Conservation (phyloP, 805 yeast species). For the Wickerhamiella shivajii region DNA sequence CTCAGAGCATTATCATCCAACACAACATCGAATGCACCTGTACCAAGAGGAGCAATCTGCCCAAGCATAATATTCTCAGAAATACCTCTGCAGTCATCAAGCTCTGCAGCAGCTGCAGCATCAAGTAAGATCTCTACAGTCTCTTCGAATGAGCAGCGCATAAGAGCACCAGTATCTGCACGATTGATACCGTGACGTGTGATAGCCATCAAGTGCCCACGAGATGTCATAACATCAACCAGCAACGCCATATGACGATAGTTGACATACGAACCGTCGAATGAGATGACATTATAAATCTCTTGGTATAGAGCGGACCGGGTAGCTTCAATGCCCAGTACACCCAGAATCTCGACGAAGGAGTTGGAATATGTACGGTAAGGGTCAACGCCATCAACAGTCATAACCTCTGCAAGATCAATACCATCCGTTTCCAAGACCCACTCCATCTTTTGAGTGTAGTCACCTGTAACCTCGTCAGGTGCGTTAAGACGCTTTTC, state of each 20-base stretch:
- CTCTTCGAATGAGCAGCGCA: constrained; percentile 99
- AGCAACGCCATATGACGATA: constrained; percentile 96
- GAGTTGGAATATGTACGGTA: constrained; percentile 87
- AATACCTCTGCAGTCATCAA: constrained; percentile 97
- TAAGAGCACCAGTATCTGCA: constrained; percentile 95
- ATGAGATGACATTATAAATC: constrained; percentile 92
- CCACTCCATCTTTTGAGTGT: constrained; percentile 85
- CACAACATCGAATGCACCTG: constrained; percentile 94
- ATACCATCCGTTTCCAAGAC: constrained; percentile 98
- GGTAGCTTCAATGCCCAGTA: constrained; percentile 96
- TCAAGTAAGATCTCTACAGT: constrained; percentile 95
- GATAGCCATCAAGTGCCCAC: constrained; percentile 96
- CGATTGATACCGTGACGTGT: constrained; percentile 99
- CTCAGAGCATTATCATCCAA: constrained; percentile 80
- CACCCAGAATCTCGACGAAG: constrained; percentile 87
- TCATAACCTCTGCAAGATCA: constrained; percentile 85
- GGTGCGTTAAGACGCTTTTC: constrained; percentile 28
- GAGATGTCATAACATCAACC: constrained; percentile 96
- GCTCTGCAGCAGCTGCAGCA: constrained; percentile 96
- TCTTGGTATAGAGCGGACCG: constrained; percentile 88
- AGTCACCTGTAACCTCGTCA: constrained; percentile 73
- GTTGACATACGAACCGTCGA: constrained; percentile 98
- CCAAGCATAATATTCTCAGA: constrained; percentile 96
- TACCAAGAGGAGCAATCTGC: constrained; percentile 96
- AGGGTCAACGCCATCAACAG: constrained; percentile 89